Base-by-base conservation (phyloP, 768 basidiomycete genomes). In the Ephemerocybe angulata region DNA sequence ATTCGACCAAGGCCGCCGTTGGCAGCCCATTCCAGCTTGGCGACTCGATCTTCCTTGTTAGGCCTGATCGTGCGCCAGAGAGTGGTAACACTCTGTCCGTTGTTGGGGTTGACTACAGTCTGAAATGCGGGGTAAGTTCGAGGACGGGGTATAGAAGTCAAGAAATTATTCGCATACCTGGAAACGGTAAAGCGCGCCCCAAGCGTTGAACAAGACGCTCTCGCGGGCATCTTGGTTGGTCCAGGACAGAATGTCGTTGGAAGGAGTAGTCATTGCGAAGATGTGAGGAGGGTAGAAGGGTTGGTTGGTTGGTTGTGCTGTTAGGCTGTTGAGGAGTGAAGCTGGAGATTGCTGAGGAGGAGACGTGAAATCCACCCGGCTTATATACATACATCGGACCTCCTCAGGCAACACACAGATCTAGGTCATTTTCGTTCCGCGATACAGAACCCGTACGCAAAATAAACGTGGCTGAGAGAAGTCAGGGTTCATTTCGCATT, bases 41-140 rank as follows among this genome's bases (percentile, higher is more conserved):
- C 90, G 65, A 92, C 86, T 42, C 89, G 85, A 68, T 93, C 90
- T 73, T 92, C 90, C 67, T 87, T 90, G 74, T 87, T 89, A 55
- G 87, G 79, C 49, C 90, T 87, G 63, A 89, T 86, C n/a, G 86
- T 74, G 55, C 88, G 84, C 83, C 82, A 90, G 54, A 93, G 75
- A 21, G 87, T 90, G 22, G 90, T 91, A 52, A 87, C 79, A 62
- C 80, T 86, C 64, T 83, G 80, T 22, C 88, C 89, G 60, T 73
- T 86, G 60, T 72, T 86, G 56, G 76, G 71, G 63, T 70, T 77
- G 50, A 82, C 78, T 29, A 79, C 78, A 41, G 90, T 90, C 90
- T 91, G 38, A 8, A 65, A n/a, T 63, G 42, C 52, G 56, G 37
- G 59, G 57, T 57, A 60, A 56, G 52, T 38, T 49, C 21, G 17